Evolutionary conservation across 2,329 filamentous ascomycete genomes (phyloP).

Genomic region (Chalaropsis ovoidea): DNA sequence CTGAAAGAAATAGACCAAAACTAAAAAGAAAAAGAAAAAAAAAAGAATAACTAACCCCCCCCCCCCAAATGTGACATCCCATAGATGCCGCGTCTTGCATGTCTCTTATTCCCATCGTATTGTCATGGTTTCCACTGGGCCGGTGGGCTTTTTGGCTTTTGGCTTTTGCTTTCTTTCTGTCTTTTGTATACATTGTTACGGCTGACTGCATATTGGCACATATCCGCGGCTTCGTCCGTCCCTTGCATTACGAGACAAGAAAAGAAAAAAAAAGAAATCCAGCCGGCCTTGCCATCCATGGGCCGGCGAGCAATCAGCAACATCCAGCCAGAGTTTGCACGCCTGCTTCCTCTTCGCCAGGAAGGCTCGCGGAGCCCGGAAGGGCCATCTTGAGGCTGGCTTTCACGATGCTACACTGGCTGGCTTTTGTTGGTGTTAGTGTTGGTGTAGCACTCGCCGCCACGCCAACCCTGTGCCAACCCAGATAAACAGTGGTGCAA

Average conservation of each 20-base stretch:
- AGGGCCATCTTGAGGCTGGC: not conserved
- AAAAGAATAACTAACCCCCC: not conserved
- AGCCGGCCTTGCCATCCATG: not conserved
- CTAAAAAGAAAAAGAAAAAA: not conserved
- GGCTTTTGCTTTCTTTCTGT: not conserved
- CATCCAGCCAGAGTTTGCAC: no score
- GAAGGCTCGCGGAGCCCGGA: not conserved
- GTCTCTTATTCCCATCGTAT: constrained; percentile 9
- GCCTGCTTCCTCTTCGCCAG: not conserved
- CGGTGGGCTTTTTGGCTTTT: not conserved
- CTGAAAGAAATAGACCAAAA: no score
- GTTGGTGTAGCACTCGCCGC: not conserved
- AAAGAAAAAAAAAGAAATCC: not conserved
- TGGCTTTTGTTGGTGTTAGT: not conserved
- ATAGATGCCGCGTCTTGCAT: not conserved
- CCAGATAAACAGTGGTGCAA: not conserved
- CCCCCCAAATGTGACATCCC: not conserved
- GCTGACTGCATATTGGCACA: not conserved
- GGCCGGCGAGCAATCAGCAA: not conserved
- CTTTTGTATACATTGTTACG: not conserved
- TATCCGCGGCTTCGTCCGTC: not conserved
- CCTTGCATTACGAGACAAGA: constrained; percentile 2
- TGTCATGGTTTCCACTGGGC: constrained; percentile 11
- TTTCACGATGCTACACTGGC: not conserved
- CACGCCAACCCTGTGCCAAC: not conserved